Conservation (phyloP, 345 rosid species). For the Rhodomyrtus tomentosa region DNA sequence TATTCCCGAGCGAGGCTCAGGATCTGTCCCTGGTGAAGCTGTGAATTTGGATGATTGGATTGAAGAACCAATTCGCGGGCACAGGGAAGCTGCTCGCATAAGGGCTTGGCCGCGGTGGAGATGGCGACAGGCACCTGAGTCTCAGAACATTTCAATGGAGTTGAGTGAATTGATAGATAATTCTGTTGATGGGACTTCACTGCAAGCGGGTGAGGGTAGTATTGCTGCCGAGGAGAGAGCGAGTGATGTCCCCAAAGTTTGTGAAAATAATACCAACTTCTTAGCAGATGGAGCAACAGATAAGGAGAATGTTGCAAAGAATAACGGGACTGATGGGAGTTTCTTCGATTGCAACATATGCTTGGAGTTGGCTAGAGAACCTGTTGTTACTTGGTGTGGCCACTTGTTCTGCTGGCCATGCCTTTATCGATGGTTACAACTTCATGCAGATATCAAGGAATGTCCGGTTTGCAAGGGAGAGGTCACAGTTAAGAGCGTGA, state of each 20-base stretch:
- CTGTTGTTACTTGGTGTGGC: constrained; percentile 91
- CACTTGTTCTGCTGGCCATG: constrained; percentile 98
- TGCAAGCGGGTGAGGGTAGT: constrained; percentile 91
- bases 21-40: constrained; percentile 20
- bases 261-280: constrained; percentile 57
- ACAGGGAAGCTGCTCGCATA: constrained; percentile 53
- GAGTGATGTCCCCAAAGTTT: constrained; percentile 42
- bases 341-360: constrained; percentile 83
- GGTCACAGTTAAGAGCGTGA: constrained; percentile 61
- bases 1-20: constrained; percentile 52
- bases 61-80: constrained; percentile 34
- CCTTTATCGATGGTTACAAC: constrained; percentile 64
- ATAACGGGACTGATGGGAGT: constrained; percentile 47
- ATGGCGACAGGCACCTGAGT: constrained; percentile 28
- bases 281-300: constrained; percentile 39
- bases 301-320: constrained; percentile 48
- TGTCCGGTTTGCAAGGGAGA: constrained; percentile 98
- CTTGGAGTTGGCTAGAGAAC: constrained; percentile 70
- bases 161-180: constrained; percentile 43
- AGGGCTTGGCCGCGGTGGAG: constrained; percentile 41
- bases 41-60: constrained; percentile 54
- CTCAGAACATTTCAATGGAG: constrained; percentile 44
- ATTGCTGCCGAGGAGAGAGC: constrained; percentile 60
- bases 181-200: constrained; percentile 23
- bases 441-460: constrained; percentile 72